These are phyloP conservation scores for Yamadazyma aaseri DNA, from an alignment of 1,139 yeast genomes.

Conservation along the genomic window DNA sequence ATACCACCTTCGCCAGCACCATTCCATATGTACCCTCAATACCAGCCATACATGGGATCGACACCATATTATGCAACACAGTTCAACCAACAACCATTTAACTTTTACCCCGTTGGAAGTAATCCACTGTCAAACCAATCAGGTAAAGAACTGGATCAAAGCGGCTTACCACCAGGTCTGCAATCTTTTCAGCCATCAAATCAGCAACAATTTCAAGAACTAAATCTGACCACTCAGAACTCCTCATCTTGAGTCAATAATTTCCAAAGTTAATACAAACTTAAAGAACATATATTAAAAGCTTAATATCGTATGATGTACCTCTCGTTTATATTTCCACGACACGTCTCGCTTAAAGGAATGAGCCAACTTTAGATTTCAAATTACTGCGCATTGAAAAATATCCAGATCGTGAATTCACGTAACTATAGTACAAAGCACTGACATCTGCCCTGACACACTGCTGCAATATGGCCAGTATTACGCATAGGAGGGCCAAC, in stretches of 20 bases:
- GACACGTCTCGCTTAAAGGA: no score
- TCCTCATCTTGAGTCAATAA: not conserved
- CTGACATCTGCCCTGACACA: no score
- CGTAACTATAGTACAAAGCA: no score
- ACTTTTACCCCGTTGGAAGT: not conserved
- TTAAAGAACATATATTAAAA: not conserved
- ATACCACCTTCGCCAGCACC: constrained; percentile 1
- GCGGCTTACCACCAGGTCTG: not conserved
- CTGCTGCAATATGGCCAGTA: constrained; percentile 15
- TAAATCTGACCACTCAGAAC: not conserved
- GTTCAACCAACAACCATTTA: constrained; percentile 4
- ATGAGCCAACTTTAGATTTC: constrained; percentile 10
- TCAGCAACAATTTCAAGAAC: not conserved
- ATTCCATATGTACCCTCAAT: constrained; percentile 1
- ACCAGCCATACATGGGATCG: constrained; percentile 2
- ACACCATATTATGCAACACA: constrained; percentile 5
- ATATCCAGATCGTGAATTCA: no score
- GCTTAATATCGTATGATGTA: no score
- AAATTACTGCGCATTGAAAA: constrained; percentile 2
- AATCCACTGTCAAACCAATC: constrained; percentile 1
- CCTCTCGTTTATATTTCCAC: no score
- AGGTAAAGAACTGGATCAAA: not conserved
- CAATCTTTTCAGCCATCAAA: not conserved
- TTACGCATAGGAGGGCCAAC: constrained; percentile 36
- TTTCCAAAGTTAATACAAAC: not conserved